Evolutionary conservation across 805 yeast species (phyloP), one percentile per base, ranked within the genome.

Genomic region (Nakazawaea sp.): DNA sequence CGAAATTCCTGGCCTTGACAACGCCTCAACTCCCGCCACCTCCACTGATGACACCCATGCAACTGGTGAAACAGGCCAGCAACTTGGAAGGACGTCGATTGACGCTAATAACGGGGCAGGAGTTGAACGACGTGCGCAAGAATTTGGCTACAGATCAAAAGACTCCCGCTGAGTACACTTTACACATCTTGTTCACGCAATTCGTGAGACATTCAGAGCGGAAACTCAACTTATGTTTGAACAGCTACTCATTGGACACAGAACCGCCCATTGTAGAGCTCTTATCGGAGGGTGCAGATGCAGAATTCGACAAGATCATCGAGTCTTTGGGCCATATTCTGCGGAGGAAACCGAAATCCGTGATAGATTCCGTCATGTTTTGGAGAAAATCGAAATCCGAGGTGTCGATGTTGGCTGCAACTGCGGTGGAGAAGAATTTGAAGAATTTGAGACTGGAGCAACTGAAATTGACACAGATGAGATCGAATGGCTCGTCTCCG

Each of bases 341-440:
- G 1, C 71, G 87, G 40, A 70, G 81, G 18, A 85, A 87, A 46
- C 97, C 97, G 0, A 89, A 87, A 52, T 95, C 96, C 0, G 96
- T 92, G 1, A 88, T 94, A 24, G 99, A 92, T 56, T 87, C 95
- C 5, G 95, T 92, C 42, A 89, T 92, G 97, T 89, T 85, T 54
- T 92, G 99, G 99, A 72, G 97, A 43, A 86, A 90, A 55, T 77
- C 90, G 2, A 92, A 92, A 56, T 79, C 94, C 11, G 97, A 90
- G 49, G 80, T 83, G 3, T 86, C 95, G 2, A 73, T 75, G 20
- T 63, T 72, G 57, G 77, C 82, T 1, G 69, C 78, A 4, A 66
- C 75, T 15, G 70, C 68, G 28, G 66, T 70, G 12, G 78, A 73
- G 35, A 65, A 55, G 38, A 63, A 56, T 33, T 41, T 58, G 30